Base-by-base conservation (phyloP, 768 basidiomycete species). In the Pleurotus djamor region DNA sequence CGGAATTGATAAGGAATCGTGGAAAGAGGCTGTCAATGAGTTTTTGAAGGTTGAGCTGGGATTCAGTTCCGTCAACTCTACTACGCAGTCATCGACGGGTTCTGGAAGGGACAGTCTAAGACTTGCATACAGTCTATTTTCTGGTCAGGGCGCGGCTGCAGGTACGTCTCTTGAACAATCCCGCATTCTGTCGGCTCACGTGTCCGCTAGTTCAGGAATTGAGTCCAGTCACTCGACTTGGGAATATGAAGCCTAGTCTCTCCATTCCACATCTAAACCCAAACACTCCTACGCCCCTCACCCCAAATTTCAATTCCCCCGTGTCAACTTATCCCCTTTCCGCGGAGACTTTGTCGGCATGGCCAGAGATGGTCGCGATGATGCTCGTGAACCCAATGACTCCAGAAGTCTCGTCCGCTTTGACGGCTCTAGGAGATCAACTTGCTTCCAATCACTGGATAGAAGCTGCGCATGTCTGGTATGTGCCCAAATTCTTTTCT, bases 381-480 rank as follows among this genome's bases (percentile, higher is more conserved):
- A 86, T 96, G 57, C 67, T 94, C 17, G 85, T 88, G 32, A 91
- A 85, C 56, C 84, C 86, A n/a, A 71, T 84, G 64, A 81, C 76
- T 56, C 71, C 83, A 0, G 92, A 95, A 58, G 82, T 85, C 49
- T 87, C 89, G 0, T 81, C 87, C 10, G 86, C 92, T 13, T 68
- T 98, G 57, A 91, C 92, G 33, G 83, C 89, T 12, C 80, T 99
- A 1, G 96, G 95, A 41, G 93, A 96, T 68, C 86, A 84, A 63
- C 78, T 99, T n/a, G 69, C 76, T 12, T 76, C 83, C 4, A 86
- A 88, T 64, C 81, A 89, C 36, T 86, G 91, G 74, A 72, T 84
- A 7, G 89, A 95, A 64, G 94, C 95, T 14, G 94, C 94, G 21
- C 96, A 98, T 77, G 85, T 79, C 59, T 99, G 97, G 96, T 98